Percentiles rank a stretch among this genome's conserved stretches.
Conservation (phyloP, 2,329 filamentous ascomycete genomes). For the Beauveria sp. region DNA sequence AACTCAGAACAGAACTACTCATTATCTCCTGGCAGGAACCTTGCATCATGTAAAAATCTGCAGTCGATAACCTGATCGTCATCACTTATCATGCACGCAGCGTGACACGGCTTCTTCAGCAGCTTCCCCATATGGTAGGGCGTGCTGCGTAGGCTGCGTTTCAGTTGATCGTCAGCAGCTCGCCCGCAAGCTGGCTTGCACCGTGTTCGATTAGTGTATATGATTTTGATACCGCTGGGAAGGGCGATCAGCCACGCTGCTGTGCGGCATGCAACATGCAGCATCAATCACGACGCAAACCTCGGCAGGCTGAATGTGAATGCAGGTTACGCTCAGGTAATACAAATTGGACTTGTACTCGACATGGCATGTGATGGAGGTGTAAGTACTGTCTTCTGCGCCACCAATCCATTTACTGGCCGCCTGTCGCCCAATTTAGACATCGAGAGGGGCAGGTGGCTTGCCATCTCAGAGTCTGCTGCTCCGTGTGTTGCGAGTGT, state of each 20-base stretch:
- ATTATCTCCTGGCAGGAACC: neutral
- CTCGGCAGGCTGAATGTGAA: neutral
- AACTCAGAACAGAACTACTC: no score
- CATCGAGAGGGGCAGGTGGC: neutral
- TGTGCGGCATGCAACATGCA: neutral
- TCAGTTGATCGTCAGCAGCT: neutral
- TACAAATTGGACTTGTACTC: neutral
- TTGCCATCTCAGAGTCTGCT: neutral
- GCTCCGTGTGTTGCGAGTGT: no score
- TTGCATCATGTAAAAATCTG: neutral
- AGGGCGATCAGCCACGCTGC: neutral
- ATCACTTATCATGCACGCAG: neutral
- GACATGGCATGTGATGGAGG: neutral
- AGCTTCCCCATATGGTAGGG: neutral
- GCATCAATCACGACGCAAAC: neutral
- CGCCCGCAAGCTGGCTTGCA: neutral
- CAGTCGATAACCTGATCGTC: neutral
- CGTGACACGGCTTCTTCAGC: neutral
- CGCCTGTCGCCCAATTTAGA: neutral
- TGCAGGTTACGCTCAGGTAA: neutral
- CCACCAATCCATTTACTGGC: neutral
- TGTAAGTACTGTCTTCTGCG: neutral
- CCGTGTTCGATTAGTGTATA: neutral
- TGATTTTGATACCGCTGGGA: neutral
- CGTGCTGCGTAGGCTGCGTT: neutral